Conservation (phyloP, 768 basidiomycete genomes). For the Tulasnella calospora region DNA sequence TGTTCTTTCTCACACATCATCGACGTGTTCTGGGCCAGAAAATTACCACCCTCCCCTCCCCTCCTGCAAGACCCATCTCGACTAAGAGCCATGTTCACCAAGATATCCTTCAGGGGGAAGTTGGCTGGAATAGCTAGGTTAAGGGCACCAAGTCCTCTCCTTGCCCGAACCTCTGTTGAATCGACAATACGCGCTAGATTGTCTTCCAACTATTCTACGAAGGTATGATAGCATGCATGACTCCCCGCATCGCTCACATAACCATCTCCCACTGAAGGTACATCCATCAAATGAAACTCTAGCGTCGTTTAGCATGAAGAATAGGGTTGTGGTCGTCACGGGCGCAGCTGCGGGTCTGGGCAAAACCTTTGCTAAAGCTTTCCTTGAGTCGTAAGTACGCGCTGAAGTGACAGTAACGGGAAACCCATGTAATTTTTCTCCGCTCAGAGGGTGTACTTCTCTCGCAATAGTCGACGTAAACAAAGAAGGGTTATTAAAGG, state of each 20-base stretch:
- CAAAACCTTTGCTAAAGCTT: slow-evolving; percentile 83
- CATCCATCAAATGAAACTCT: background rate
- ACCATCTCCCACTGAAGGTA: background rate
- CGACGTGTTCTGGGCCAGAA: too few species aligned
- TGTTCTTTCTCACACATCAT: too few species aligned
- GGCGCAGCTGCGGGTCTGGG: slow-evolving; percentile 91
- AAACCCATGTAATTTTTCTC: background rate
- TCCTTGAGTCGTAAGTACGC: slow-evolving; percentile 68
- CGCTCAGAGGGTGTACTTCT: slow-evolving; percentile 65
- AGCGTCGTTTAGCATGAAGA: slow-evolving; percentile 25
- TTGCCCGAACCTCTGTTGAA: background rate
- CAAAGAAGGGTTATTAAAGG: slow-evolving; percentile 56
- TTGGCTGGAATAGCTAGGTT: background rate
- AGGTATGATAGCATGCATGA: background rate
- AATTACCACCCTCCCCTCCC: too few species aligned
- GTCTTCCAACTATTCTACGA: background rate
- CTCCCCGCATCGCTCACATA: too few species aligned
- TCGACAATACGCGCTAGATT: background rate
- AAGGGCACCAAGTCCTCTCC: background rate
- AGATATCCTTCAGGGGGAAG: background rate
- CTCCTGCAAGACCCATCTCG: background rate
- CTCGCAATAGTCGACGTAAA: slow-evolving; percentile 81
- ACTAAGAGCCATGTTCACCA: background rate
- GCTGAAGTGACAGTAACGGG: background rate
- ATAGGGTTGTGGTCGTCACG: slow-evolving; percentile 83